Evolutionary conservation across 139 green algal species (phyloP), one percentile per base, ranked within the genome.

Genomic region (Zygnema cylindricum): DNA sequence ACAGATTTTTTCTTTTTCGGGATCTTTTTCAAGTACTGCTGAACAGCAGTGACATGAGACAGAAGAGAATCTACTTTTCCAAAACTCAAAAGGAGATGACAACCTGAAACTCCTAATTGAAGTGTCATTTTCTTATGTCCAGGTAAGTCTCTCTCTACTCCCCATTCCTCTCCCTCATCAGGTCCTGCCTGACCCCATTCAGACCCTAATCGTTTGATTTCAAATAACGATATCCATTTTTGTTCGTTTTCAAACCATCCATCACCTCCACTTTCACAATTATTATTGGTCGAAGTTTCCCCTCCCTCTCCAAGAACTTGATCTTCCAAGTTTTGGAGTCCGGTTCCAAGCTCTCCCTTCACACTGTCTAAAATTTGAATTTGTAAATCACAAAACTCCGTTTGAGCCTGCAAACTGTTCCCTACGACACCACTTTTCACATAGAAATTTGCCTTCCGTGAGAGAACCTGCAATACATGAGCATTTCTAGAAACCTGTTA

Each of bases 381-480:
- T 63, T 63, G 49, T 16, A 63, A 16, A 83, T 83, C 76, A n/a
- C 76, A 49, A 83, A 83, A 33, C 76, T 55, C 76, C 69, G 43
- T 33, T 33, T 33, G 30, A 33, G 43, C 49, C 41, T 83, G 41
- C 25, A 54, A 33, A 11, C 43, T 83, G 30, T 54, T 33, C 43
- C 32, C n/a, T n/a, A n/a, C n/a, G n/a, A n/a, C n/a, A n/a, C n/a
- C n/a, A n/a, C n/a, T n/a, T n/a, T n/a, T 36, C 69, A 36, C 69
- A 36, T n/a, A n/a, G n/a, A n/a, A n/a, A 78, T 38, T 78, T 38
- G 23, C 25, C 69, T 78, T 38, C 69, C 69, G 41, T 11, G 16
- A 36, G 69, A 69, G 69, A 78, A 36, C 40, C 69, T 38, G 40
- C 36, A 78, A 78, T 78, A 78, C 40, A 78, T 38, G 41, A 36